A percentile compares a stretch with the other conserved stretches of the same genome.
Conservation (phyloP, 139 green algal species). For the Limnomonas spitsbergensis region DNA sequence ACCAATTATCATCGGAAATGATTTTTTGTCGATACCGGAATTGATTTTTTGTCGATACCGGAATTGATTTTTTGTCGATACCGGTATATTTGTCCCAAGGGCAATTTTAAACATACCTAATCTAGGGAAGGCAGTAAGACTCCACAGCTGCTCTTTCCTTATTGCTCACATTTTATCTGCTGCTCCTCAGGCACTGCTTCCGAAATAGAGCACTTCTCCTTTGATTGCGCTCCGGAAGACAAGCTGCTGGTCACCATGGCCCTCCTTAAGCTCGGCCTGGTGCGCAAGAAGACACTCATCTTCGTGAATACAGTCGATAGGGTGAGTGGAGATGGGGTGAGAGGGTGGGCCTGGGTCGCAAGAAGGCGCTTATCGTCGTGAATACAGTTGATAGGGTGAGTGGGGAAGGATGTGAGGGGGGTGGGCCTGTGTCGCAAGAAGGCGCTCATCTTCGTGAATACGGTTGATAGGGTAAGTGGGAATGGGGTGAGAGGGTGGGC, state of each 20-base stretch:
- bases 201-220: conserved; percentile 59
- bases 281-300: conserved; percentile 80
- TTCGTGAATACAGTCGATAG: conserved; percentile 86
- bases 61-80: too few species aligned
- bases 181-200: conserved; percentile 19
- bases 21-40: too few species aligned
- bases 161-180: too few species aligned
- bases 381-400: conserved; percentile 71
- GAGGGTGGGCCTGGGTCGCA: conserved; percentile 70
- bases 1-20: too few species aligned
- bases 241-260: conserved; percentile 71
- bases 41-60: too few species aligned
- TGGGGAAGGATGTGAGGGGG: conserved; percentile 63
- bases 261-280: conserved; percentile 74
- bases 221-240: conserved; percentile 40
- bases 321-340: conserved; percentile 61
- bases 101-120: too few species aligned
- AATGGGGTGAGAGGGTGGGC: too few species aligned
- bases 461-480: conserved; percentile 58
- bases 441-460: conserved; percentile 90
- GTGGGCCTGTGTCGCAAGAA: conserved; percentile 78
- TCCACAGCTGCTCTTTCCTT: too few species aligned
- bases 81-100: too few species aligned
- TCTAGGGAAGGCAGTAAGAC: too few species aligned
- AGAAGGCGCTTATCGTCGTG: conserved; percentile 90